A percentile compares a stretch with the other conserved stretches of the same genome.
Conservation (phyloP, 306 rosid genomes). For the Hylodesmum podocarpum region DNA sequence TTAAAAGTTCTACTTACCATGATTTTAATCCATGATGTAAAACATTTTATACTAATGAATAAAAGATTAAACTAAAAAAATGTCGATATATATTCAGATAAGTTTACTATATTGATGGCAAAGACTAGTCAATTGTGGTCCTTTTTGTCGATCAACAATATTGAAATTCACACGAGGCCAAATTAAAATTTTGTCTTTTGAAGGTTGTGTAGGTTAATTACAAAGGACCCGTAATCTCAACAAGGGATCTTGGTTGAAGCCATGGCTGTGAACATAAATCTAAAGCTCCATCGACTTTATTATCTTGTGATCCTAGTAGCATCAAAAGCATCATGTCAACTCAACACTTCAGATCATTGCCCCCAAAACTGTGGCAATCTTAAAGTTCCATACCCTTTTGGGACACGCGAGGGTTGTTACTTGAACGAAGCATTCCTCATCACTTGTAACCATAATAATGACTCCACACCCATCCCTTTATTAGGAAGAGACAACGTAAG, state of each 20-base stretch:
- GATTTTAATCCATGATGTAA: too few relatives aligned
- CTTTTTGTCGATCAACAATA: neutral
- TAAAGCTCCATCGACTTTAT: neutral
- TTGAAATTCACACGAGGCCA: neutral
- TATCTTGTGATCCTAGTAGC: neutral
- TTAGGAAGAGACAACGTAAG: neutral
- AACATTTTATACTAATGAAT: too few relatives aligned
- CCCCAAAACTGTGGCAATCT: neutral
- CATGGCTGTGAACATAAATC: neutral
- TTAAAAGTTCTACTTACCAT: too few relatives aligned
- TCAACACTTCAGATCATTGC: neutral
- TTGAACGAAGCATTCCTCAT: neutral
- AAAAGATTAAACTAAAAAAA: too few relatives aligned
- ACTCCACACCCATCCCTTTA: neutral
- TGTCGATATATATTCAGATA: neutral
- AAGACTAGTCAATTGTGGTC: neutral
- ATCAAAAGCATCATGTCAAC: neutral
- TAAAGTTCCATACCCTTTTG: neutral
- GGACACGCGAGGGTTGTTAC: neutral
- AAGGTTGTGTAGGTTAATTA: neutral
- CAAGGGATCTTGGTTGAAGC: neutral
- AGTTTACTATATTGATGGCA: neutral
- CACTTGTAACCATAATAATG: neutral
- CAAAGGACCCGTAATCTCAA: neutral
- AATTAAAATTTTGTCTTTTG: neutral